Evolutionary conservation across 768 basidiomycete species (phyloP).

Genomic region (Hygrophorus russula): DNA sequence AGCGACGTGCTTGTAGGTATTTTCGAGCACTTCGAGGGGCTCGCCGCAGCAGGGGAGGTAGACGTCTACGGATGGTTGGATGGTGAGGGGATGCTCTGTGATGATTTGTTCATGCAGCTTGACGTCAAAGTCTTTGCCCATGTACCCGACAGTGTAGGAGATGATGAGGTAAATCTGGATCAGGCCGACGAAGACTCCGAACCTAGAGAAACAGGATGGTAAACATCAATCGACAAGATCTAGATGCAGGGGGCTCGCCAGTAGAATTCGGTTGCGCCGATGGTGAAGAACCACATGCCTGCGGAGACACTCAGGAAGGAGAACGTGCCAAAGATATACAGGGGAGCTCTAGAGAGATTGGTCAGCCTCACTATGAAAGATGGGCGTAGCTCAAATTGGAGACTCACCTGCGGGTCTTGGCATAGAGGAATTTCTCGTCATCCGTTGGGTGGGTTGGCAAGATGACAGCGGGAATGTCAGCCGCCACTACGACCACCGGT

Average conservation of each 20-base stretch:
- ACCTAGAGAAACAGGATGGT: too few species aligned
- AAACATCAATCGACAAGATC: too few species aligned
- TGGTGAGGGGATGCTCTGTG: constrained; percentile 11
- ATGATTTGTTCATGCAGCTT: constrained; percentile 12
- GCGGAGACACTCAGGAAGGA: constrained; percentile 17
- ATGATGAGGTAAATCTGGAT: constrained; percentile 16
- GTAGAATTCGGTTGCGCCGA: constrained; percentile 13
- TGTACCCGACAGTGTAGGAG: constrained; percentile 15
- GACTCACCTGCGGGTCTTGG: constrained; percentile 12
- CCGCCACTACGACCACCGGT: constrained; percentile 6
- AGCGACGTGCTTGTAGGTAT: constrained; percentile 19
- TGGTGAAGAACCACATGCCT: constrained; percentile 19
- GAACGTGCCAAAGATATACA: constrained; percentile 17
- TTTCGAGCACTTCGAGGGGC: constrained; percentile 18
- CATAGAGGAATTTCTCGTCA: constrained; percentile 13
- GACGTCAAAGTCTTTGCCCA: constrained; percentile 16
- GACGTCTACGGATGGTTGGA: constrained; percentile 17
- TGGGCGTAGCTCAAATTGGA: too few species aligned
- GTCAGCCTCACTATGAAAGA: too few species aligned
- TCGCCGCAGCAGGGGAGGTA: constrained; percentile 20
- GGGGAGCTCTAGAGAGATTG: constrained; percentile 6
- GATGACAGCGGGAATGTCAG: constrained; percentile 13
- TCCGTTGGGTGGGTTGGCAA: constrained; percentile 15
- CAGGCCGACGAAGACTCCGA: constrained; percentile 4
- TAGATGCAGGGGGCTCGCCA: constrained; percentile 11